Percentiles rank a stretch among this genome's conserved stretches.
Evolutionary conservation across 306 rosid species (phyloP).

Genomic region (Trifolium subterraneum): DNA sequence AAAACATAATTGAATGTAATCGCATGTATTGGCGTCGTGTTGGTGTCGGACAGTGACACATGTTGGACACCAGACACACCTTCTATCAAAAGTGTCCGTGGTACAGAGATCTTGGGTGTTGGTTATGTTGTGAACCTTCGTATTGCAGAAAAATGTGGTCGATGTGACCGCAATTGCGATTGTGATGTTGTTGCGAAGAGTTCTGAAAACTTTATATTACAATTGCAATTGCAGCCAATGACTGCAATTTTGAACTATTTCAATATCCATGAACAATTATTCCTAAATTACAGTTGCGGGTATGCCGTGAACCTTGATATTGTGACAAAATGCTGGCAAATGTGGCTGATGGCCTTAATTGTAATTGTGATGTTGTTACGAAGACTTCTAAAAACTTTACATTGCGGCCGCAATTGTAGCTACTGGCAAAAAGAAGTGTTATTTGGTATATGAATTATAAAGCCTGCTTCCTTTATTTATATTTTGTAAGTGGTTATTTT

Average conservation of each 20-base stretch:
- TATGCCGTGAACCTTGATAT: neutral
- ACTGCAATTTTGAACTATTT: neutral
- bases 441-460: neutral
- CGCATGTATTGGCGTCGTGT: no score
- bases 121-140: no score
- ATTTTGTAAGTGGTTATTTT: constrained; percentile 14
- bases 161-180: neutral
- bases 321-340: neutral
- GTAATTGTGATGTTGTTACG: neutral
- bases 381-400: neutral
- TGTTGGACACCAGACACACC: no score
- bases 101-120: no score
- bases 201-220: neutral
- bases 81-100: no score
- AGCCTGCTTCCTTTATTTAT: neutral
- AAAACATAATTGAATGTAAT: no score
- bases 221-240: neutral
- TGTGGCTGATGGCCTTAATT: neutral
- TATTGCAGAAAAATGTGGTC: no score
- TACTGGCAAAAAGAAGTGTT: neutral
- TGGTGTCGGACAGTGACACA: no score
- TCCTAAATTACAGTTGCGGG: neutral
- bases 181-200: neutral
- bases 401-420: neutral
- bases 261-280: neutral